Percentiles rank a stretch among this genome's conserved stretches.
phyloP scores from a whole-genome alignment of 2,329 filamentous ascomycete species.

The Dactylellina leptospora region DNA sequence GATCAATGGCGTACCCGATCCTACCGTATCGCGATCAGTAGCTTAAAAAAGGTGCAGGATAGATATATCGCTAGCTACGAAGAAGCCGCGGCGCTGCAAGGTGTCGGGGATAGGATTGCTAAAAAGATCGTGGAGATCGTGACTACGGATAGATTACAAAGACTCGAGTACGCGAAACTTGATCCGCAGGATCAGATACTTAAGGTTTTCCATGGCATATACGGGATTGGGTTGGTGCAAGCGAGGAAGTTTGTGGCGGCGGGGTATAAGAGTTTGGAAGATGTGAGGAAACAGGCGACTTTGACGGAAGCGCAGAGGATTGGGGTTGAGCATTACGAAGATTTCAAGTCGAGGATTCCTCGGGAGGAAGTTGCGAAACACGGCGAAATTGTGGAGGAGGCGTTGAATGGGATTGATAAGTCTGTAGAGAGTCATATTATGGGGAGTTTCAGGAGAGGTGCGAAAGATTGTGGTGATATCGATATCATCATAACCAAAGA shows the following conservation, averaged over 20 bases:
- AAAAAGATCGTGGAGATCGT: slow-evolving; percentile 91
- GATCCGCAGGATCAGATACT: slow-evolving; percentile 74
- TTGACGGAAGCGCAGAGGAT: slow-evolving; percentile 76
- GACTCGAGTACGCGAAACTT: slow-evolving; percentile 74
- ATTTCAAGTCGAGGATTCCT: slow-evolving; percentile 81
- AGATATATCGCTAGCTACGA: slow-evolving; percentile 30
- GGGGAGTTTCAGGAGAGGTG: slow-evolving; percentile 85
- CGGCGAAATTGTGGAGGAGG: slow-evolving; percentile 70
- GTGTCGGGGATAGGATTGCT: slow-evolving; percentile 77
- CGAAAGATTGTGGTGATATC: slow-evolving; percentile 76
- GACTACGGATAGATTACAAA: slow-evolving; percentile 73
- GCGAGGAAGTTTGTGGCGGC: slow-evolving; percentile 79
- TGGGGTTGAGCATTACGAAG: slow-evolving; percentile 80
- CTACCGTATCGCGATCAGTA: slow-evolving; percentile 80
- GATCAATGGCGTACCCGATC: slow-evolving; percentile 79
- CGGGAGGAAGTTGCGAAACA: slow-evolving; percentile 77
- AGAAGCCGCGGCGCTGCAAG: slow-evolving; percentile 66
- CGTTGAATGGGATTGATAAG: slow-evolving; percentile 70
- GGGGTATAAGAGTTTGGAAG: slow-evolving; percentile 77
- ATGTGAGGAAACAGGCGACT: slow-evolving; percentile 70
- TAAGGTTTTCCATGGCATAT: slow-evolving; percentile 77
- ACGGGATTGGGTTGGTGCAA: slow-evolving; percentile 76
- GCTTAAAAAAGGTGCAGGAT: slow-evolving; percentile 71
- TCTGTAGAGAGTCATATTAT: slow-evolving; percentile 76
- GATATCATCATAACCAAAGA: slow-evolving; percentile 82